Base-by-base conservation (phyloP, 805 yeast genomes). In the Wickerhamiella australiensis region DNA sequence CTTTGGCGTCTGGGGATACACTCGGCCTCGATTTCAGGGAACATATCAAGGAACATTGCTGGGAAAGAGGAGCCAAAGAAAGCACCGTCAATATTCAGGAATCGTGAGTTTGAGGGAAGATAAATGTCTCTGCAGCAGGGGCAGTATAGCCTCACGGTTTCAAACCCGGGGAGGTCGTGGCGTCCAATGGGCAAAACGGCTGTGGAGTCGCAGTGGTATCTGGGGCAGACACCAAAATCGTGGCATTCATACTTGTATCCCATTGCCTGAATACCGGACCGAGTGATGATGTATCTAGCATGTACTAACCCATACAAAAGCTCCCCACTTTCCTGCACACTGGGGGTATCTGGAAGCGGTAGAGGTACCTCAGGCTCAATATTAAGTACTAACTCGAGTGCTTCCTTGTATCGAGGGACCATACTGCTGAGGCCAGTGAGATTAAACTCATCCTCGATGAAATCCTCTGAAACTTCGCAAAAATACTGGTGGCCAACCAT, bases 61-160 rank as follows among this genome's bases (percentile, higher is more conserved):
- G 96, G 92, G 68, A 92, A 92, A 31, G 94, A 80, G 0, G 97
- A 86, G 4, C 98, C 97, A 69, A 94, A 92, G 60, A 82, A 92
- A 0, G 97, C 96, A 4, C 98, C 98, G 65, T 92, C 98, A 40
- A 92, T 77, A 61, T 85, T 85, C 51, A 84, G 69, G 65, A 85
- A 88, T 54, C 95, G 73, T n/a, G 88, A 79, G 50, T 87, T 80
- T 50, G 82, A 78, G 1, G 97, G 97, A 46, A 86, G 67, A 65
- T 92, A 92, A 37, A 90, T 73, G 61, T 92, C 98, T 61, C 81
- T 78, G 67, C 98, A 92, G 62, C 90, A 80, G 1, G 98, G 96
- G 67, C 98, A 92, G 64, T 81, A 92, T 44, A 92, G 73, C 56
- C 96, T 69, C 41, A 92, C 95, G 0, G 96, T 85, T 64, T 87